These are phyloP conservation scores for Wallemia mellicola DNA, from an alignment of 1,284 basidiomycete species.

Conservation along the genomic window DNA sequence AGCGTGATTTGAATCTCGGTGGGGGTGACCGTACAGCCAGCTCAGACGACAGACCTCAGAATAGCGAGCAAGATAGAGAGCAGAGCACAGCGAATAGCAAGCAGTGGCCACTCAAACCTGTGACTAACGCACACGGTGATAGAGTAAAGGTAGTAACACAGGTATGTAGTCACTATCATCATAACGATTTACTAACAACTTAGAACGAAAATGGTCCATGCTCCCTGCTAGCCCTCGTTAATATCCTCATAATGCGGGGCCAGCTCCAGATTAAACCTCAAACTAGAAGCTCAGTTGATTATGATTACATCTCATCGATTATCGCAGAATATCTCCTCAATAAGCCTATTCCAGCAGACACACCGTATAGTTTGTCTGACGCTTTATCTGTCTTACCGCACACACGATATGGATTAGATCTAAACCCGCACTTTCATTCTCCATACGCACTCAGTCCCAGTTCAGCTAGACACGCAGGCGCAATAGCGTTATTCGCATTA, in stretches of 20 bases:
- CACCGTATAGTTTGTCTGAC: background rate
- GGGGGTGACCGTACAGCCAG: background rate
- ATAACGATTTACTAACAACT: background rate
- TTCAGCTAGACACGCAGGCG: background rate
- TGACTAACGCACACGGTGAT: background rate
- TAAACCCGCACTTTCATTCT: background rate
- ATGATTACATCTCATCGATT: background rate
- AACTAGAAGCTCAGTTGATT: background rate
- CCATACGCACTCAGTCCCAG: background rate
- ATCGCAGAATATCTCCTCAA: background rate
- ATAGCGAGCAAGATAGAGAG: no score
- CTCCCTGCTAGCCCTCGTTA: background rate
- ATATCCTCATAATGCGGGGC: background rate
- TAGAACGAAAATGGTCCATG: background rate
- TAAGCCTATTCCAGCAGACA: background rate
- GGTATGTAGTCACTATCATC: background rate
- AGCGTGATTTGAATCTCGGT: background rate
- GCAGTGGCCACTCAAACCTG: background rate
- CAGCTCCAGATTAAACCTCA: background rate
- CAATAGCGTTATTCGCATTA: background rate
- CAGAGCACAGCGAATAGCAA: background rate
- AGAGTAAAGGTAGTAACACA: background rate
- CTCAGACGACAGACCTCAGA: no score
- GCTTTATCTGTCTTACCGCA: background rate
- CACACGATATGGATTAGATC: background rate